phyloP scores from a whole-genome alignment of 371 early-diverging fungal species.

The Mucor mucedo region DNA sequence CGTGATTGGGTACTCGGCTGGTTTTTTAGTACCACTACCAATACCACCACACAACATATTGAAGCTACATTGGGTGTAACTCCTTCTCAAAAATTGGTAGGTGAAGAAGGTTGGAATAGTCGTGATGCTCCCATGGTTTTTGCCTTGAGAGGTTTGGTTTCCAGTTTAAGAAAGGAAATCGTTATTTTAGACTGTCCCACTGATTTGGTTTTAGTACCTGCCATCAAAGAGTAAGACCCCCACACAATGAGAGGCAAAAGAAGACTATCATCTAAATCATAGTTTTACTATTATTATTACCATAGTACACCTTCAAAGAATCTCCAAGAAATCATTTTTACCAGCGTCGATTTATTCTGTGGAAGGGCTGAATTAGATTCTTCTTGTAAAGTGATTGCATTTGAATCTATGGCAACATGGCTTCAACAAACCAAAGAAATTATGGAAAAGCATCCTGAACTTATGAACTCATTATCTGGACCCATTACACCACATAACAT shows the following conservation, averaged over 20 bases:
- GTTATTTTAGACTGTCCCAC: slow-evolving; percentile 40
- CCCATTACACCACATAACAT: slow-evolving; percentile 46
- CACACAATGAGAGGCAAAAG: no score
- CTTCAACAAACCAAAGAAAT: slow-evolving; percentile 57
- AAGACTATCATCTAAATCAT: not conserved
- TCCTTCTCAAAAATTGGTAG: slow-evolving; percentile 20
- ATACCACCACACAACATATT: slow-evolving; percentile 14
- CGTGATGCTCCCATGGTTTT: slow-evolving; percentile 55
- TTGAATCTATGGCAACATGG: slow-evolving; percentile 80
- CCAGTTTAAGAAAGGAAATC: slow-evolving; percentile 55
- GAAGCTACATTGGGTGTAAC: slow-evolving; percentile 20
- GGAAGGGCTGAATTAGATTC: slow-evolving; percentile 60
- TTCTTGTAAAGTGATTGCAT: slow-evolving; percentile 70
- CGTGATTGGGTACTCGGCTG: slow-evolving; percentile 42
- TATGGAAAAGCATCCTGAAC: slow-evolving; percentile 11
- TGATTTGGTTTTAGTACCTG: slow-evolving; percentile 12
- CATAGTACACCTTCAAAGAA: slow-evolving; percentile 19
- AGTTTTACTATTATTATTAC: slow-evolving; percentile 5
- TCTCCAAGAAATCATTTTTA: slow-evolving; percentile 54
- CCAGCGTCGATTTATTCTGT: slow-evolving; percentile 54
- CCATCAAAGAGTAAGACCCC: slow-evolving; percentile 38
- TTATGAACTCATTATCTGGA: slow-evolving; percentile 22
- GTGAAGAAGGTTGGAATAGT: slow-evolving; percentile 36
- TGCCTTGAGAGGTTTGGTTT: slow-evolving; percentile 59
- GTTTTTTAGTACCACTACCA: slow-evolving; percentile 34